Conservation (phyloP, 495 filamentous ascomycete genomes). For the Halenospora varia region DNA sequence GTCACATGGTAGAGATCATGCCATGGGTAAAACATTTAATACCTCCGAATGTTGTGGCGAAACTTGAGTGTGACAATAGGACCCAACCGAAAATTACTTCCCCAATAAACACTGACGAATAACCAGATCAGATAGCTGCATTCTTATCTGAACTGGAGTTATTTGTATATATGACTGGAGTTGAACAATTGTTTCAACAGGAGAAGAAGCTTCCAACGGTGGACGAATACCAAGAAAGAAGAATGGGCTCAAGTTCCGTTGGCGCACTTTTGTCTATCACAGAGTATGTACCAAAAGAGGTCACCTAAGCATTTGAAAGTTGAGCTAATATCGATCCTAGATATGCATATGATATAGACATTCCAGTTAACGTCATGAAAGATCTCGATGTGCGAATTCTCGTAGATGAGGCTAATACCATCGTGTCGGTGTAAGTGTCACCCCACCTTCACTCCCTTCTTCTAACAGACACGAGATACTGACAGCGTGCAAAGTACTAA, state of each 20-base stretch:
- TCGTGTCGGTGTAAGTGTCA: neutral
- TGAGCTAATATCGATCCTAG: neutral
- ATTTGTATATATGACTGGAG: neutral
- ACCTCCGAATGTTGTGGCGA: too few species aligned
- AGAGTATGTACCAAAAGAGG: neutral
- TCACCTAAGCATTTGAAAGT: too few species aligned
- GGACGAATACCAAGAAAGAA: neutral
- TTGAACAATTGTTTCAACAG: neutral
- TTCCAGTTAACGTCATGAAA: neutral
- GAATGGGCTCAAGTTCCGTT: neutral
- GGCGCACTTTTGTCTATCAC: neutral
- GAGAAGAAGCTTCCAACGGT: neutral
- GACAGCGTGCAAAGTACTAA: too few species aligned
- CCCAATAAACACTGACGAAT: too few species aligned
- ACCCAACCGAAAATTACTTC: too few species aligned
- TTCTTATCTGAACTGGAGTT: neutral
- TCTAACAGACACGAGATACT: too few species aligned
- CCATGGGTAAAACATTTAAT: too few species aligned
- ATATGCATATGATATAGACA: neutral
- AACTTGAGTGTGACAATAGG: too few species aligned
- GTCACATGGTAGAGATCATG: too few species aligned
- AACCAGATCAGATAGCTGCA: neutral
- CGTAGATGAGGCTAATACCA: neutral
- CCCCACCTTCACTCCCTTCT: too few species aligned
- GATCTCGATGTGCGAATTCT: neutral